Evolutionary conservation across 768 basidiomycete species (phyloP).

Genomic region (Leccinum barrowsii): DNA sequence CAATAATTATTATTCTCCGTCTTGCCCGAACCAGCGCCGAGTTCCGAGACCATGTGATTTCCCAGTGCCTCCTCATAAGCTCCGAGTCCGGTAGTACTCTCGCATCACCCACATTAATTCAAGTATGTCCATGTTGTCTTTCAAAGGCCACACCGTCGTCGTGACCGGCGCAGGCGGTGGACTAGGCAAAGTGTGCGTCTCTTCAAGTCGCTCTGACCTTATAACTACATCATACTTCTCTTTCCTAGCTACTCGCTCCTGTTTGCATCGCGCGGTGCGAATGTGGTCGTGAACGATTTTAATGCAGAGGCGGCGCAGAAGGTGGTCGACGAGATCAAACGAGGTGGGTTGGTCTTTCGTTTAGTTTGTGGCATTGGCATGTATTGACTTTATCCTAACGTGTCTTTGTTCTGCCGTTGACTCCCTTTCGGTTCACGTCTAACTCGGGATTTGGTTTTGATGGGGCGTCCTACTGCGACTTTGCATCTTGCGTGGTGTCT

Average conservation of each 20-base stretch:
- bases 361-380: not conserved
- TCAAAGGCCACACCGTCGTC: slow-evolving; percentile 88
- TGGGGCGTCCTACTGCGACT: not conserved
- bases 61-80: not conserved
- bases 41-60: slow-evolving; percentile 12
- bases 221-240: not conserved
- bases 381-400: not conserved
- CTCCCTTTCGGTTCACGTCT: not conserved
- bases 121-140: slow-evolving; percentile 50
- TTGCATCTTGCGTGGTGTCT: too few species aligned
- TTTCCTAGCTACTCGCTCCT: slow-evolving; percentile 75
- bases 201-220: not conserved
- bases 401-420: not conserved
- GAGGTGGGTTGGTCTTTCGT: slow-evolving; percentile 45
- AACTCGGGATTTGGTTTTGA: not conserved
- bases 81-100: too few species aligned
- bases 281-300: slow-evolving; percentile 94
- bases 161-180: slow-evolving; percentile 97
- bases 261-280: slow-evolving; percentile 91
- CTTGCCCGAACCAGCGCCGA: not conserved
- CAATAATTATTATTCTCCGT: slow-evolving; percentile 23
- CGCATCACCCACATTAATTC: not conserved
- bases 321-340: slow-evolving; percentile 84
- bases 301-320: slow-evolving; percentile 84
- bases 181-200: slow-evolving; percentile 80